Percentiles rank a stretch among this genome's conserved stretches.
Evolutionary conservation across 2,329 filamentous ascomycete species (phyloP).

Genomic region (Pseudocercospora musae): DNA sequence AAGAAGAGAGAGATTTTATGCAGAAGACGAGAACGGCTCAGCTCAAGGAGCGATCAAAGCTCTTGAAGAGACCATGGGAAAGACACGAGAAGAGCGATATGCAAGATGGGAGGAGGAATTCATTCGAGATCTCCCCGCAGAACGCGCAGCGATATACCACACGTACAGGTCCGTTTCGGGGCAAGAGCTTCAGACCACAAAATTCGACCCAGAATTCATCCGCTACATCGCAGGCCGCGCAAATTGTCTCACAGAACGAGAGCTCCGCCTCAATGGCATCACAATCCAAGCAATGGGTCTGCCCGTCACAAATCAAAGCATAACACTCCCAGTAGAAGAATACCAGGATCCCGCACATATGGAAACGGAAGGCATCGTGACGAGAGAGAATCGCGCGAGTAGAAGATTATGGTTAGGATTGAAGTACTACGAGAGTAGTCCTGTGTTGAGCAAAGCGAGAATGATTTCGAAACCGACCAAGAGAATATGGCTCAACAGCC

Average conservation of each 20-base stretch:
- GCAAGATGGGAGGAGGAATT: constrained; percentile 12
- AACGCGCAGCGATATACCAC: constrained; percentile 10
- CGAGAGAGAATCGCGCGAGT: constrained; percentile 61
- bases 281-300: constrained; percentile 33
- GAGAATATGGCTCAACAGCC: constrained; percentile 62
- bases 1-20: constrained; percentile 5
- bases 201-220: constrained; percentile 17
- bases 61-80: constrained; percentile 11
- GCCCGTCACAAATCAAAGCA: constrained; percentile 26
- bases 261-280: constrained; percentile 31
- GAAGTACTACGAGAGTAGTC: constrained; percentile 83
- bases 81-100: constrained; percentile 10
- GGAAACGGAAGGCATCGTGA: constrained; percentile 33
- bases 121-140: constrained; percentile 7
- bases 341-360: constrained; percentile 29
- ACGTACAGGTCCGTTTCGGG: constrained; percentile 14
- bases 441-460: constrained; percentile 66
- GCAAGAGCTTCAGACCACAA: constrained; percentile 18
- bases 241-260: constrained; percentile 20
- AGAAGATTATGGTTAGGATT: constrained; percentile 82
- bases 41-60: background rate
- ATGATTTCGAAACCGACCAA: constrained; percentile 73
- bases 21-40: background rate
- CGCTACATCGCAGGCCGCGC: constrained; percentile 17
- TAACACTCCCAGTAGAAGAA: constrained; percentile 25